A percentile compares a stretch with the other conserved stretches of the same genome.
These are phyloP conservation scores for Fraxinus platypoda DNA, from an alignment of 305 asterid genomes.

Conservation along the genomic window DNA sequence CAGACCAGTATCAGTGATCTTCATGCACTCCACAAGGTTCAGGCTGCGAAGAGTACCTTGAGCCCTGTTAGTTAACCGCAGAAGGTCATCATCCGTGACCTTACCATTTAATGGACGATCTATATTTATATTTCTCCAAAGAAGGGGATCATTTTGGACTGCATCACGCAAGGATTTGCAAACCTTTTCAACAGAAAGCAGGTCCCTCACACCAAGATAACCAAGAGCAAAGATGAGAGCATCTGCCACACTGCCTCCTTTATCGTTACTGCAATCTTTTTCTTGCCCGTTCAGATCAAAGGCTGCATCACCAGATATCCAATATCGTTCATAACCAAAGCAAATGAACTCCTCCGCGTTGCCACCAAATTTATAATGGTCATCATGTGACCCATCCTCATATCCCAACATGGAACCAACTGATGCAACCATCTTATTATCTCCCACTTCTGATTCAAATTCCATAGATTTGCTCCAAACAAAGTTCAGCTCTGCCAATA, in stretches of 20 bases:
- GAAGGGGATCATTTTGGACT: slow-evolving; percentile 60
- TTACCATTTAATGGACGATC: slow-evolving; percentile 38
- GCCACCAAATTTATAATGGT: slow-evolving; percentile 22
- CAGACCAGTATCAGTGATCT: slow-evolving; percentile 55
- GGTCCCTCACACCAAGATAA: slow-evolving; percentile 59
- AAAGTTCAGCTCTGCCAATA: slow-evolving; percentile 39
- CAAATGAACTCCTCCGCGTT: slow-evolving; percentile 36
- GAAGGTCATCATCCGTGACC: slow-evolving; percentile 57
- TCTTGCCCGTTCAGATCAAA: slow-evolving; percentile 19
- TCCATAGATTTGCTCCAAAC: slow-evolving; percentile 36
- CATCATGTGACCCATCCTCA: slow-evolving; percentile 29
- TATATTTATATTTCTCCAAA: slow-evolving; percentile 63
- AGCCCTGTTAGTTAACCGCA: slow-evolving; percentile 60
- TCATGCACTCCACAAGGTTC: slow-evolving; percentile 52
- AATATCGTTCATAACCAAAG: slow-evolving; percentile 48
- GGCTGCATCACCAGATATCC: slow-evolving; percentile 21
- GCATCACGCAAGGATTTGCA: slow-evolving; percentile 60
- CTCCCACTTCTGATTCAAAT: slow-evolving; percentile 36
- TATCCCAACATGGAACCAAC: slow-evolving; percentile 14
- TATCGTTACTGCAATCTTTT: slow-evolving; percentile 22
- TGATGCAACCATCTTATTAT: slow-evolving; percentile 20
- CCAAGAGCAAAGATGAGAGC: slow-evolving; percentile 53
- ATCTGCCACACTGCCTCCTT: slow-evolving; percentile 49
- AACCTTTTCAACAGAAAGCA: slow-evolving; percentile 64
- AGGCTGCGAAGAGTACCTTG: slow-evolving; percentile 61